Conservation (phyloP, 495 filamentous ascomycete species). For the Penicillium paxilli region DNA sequence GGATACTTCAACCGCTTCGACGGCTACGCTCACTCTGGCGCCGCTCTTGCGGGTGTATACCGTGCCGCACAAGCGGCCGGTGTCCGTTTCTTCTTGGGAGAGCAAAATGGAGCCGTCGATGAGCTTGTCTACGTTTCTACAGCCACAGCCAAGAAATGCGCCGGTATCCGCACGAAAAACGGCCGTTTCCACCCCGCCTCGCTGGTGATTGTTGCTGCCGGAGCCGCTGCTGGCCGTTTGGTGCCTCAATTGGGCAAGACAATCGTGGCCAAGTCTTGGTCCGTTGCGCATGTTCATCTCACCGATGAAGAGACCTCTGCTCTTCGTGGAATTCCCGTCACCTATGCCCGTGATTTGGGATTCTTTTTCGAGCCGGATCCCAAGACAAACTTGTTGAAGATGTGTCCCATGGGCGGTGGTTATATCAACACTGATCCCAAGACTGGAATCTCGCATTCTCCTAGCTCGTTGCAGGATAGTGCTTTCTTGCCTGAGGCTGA, state of each 20-base stretch:
- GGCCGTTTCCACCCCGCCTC: slow-evolving; percentile 36
- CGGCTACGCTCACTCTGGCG: slow-evolving; percentile 52
- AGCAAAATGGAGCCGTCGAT: slow-evolving; percentile 21
- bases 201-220: slow-evolving; percentile 44
- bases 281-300: slow-evolving; percentile 55
- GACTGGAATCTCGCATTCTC: slow-evolving; percentile 32
- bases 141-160: slow-evolving; percentile 19
- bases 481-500: slow-evolving; percentile 50
- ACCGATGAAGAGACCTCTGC: slow-evolving; percentile 48
- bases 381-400: slow-evolving; percentile 52
- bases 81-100: slow-evolving; percentile 39
- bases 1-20: slow-evolving; percentile 57
- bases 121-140: slow-evolving; percentile 28
- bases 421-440: slow-evolving; percentile 49
- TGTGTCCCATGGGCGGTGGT: slow-evolving; percentile 54
- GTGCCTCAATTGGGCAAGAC: slow-evolving; percentile 40
- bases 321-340: slow-evolving; percentile 55
- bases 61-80: slow-evolving; percentile 27
- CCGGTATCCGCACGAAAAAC: slow-evolving; percentile 36
- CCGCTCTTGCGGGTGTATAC: slow-evolving; percentile 37
- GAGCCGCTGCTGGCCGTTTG: slow-evolving; percentile 38
- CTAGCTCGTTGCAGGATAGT: slow-evolving; percentile 29
- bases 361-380: slow-evolving; percentile 63
- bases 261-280: slow-evolving; percentile 51
- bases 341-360: slow-evolving; percentile 54